phyloP scores from a whole-genome alignment of 2,329 filamentous ascomycete species.

The Epichloe gansuensis region DNA sequence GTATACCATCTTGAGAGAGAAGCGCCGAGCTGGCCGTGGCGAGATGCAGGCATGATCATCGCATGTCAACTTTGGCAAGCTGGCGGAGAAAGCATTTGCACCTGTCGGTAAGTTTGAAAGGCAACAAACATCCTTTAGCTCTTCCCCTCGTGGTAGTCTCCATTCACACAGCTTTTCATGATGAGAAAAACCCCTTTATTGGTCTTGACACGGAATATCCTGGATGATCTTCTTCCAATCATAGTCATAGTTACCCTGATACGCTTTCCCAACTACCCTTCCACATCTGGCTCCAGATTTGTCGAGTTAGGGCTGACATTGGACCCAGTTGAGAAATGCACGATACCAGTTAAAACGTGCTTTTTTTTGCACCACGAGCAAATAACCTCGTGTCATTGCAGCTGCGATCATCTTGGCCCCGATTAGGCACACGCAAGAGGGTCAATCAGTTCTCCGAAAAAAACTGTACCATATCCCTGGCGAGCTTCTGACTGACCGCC shows the following conservation, averaged over 20 bases:
- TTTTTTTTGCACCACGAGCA: too few species aligned
- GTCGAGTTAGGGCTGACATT: background rate
- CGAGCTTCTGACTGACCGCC: too few species aligned
- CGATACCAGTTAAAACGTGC: background rate
- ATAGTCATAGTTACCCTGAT: slow-evolving; percentile 22
- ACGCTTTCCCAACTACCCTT: background rate
- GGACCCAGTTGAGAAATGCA: background rate
- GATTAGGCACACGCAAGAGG: too few species aligned
- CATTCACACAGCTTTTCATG: background rate
- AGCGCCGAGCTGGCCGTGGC: background rate
- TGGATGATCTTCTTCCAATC: slow-evolving; percentile 21
- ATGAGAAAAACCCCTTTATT: slow-evolving; percentile 5
- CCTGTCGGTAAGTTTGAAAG: background rate
- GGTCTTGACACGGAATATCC: slow-evolving; percentile 24
- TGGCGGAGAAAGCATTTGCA: background rate
- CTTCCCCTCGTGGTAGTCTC: too few species aligned
- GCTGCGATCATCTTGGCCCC: too few species aligned
- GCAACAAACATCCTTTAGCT: too few species aligned
- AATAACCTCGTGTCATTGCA: too few species aligned
- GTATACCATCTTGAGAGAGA: background rate
- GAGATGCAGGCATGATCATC: background rate
- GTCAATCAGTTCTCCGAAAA: too few species aligned
- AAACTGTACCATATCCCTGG: too few species aligned
- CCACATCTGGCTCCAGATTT: background rate
- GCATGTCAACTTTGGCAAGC: background rate